Evolutionary conservation across 83 land plant genomes (phyloP).

Genomic region (Thuja plicata): DNA sequence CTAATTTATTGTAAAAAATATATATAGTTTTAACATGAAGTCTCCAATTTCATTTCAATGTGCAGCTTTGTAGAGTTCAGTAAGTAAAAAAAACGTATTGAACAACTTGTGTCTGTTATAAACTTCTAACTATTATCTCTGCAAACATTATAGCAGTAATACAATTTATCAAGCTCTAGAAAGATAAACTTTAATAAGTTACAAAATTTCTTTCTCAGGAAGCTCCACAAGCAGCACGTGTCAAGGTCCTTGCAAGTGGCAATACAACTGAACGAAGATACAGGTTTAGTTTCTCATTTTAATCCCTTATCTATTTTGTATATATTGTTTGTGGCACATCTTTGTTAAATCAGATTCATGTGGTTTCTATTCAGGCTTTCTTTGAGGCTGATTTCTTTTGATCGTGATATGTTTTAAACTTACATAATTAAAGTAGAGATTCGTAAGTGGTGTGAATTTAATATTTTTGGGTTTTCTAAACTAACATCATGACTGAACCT

Average conservation of each 20-base stretch:
- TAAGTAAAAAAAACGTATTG: neutral
- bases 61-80: neutral
- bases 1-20: too few relatives aligned
- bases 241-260: slow-evolving; percentile 95
- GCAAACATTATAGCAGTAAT: neutral
- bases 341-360: neutral
- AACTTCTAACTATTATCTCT: neutral
- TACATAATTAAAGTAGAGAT: neutral
- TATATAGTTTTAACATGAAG: neutral
- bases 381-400: neutral
- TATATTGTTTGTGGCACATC: neutral
- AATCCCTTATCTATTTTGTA: neutral
- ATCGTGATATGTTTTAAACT: neutral
- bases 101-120: neutral
- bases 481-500: too few relatives aligned
- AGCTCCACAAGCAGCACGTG: slow-evolving; percentile 96
- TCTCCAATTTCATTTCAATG: neutral
- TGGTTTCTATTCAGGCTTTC: neutral
- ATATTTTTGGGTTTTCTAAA: too few relatives aligned
- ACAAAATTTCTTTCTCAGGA: slow-evolving; percentile 43
- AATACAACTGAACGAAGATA: slow-evolving; percentile 91
- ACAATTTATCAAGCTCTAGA: neutral
- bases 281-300: slow-evolving; percentile 52
- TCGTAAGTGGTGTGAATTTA: neutral
- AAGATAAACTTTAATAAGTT: neutral